These are phyloP conservation scores for Monoraphidium neglectum DNA, from an alignment of 139 green algal genomes.

Conservation along the genomic window DNA sequence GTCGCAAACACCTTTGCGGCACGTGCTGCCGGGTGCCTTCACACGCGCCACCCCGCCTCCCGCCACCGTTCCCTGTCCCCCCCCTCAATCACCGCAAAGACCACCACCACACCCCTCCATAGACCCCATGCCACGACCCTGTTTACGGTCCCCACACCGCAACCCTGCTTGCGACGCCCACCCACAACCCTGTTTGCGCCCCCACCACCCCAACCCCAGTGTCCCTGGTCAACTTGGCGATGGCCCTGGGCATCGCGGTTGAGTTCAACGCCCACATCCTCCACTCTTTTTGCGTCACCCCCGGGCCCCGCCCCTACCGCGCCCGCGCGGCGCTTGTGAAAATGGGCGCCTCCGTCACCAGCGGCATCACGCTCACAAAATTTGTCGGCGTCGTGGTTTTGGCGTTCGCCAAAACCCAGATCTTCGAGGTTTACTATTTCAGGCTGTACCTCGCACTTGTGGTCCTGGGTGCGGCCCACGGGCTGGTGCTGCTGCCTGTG, in stretches of 20 bases:
- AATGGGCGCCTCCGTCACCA: slow-evolving; percentile 76
- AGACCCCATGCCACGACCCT: too few species aligned
- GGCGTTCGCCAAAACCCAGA: slow-evolving; percentile 72
- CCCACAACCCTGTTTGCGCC: too few species aligned
- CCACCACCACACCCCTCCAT: too few species aligned
- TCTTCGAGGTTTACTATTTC: slow-evolving; percentile 68
- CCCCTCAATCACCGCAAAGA: too few species aligned
- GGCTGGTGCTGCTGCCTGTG: slow-evolving; percentile 87
- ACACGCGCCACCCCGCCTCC: too few species aligned
- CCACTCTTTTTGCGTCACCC: slow-evolving; percentile 63
- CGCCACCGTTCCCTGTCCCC: too few species aligned
- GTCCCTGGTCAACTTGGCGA: slow-evolving; percentile 80
- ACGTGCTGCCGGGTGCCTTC: too few species aligned
- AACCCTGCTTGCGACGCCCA: too few species aligned
- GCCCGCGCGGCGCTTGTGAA: slow-evolving; percentile 16
- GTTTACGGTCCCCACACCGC: too few species aligned
- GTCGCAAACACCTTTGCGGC: too few species aligned
- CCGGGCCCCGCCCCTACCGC: slow-evolving; percentile 34
- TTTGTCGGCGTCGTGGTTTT: slow-evolving; percentile 82
- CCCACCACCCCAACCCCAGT: slow-evolving; percentile 45
- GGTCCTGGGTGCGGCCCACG: slow-evolving; percentile 81
- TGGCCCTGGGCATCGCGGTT: slow-evolving; percentile 80
- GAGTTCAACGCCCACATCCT: slow-evolving; percentile 87
- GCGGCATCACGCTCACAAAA: slow-evolving; percentile 89
- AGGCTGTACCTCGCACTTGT: slow-evolving; percentile 88